Evolutionary conservation across 805 yeast genomes (phyloP).

Genomic region (Middelhovenomyces tepae): DNA sequence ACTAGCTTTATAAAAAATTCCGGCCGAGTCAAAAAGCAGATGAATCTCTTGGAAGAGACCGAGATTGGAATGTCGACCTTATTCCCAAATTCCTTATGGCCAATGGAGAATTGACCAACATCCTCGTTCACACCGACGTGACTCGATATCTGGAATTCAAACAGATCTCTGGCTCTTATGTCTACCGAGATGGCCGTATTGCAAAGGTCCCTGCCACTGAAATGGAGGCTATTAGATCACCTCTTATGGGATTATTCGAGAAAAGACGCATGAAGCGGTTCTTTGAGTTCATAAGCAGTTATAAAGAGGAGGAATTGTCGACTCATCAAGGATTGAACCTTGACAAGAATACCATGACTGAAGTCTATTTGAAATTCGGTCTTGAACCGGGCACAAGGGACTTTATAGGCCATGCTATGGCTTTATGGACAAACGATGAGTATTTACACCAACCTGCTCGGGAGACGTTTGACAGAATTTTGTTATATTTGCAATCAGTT

Average conservation of each 20-base stretch:
- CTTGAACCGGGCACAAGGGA: slow-evolving; percentile 89
- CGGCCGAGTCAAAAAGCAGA: slow-evolving; percentile 72
- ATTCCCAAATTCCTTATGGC: slow-evolving; percentile 97
- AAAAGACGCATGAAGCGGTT: slow-evolving; percentile 91
- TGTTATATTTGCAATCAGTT: slow-evolving; percentile 80
- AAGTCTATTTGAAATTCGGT: slow-evolving; percentile 80
- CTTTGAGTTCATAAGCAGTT: slow-evolving; percentile 76
- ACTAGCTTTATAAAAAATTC: slow-evolving; percentile 75
- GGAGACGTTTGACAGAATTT: slow-evolving; percentile 79
- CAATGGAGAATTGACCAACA: slow-evolving; percentile 93
- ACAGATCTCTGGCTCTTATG: slow-evolving; percentile 93
- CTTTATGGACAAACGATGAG: slow-evolving; percentile 87
- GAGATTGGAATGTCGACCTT: slow-evolving; percentile 97
- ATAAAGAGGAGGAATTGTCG: slow-evolving; percentile 64
- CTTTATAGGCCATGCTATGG: slow-evolving; percentile 98
- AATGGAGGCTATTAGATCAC: slow-evolving; percentile 81
- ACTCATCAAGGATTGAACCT: slow-evolving; percentile 81
- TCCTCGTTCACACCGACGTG: slow-evolving; percentile 90
- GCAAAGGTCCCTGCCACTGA: slow-evolving; percentile 94
- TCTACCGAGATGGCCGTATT: slow-evolving; percentile 79
- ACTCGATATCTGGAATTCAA: slow-evolving; percentile 94
- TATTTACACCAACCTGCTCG: slow-evolving; percentile 84
- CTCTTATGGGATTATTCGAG: slow-evolving; percentile 93
- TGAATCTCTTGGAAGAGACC: slow-evolving; percentile 71
- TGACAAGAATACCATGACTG: slow-evolving; percentile 85